phyloP scores from a whole-genome alignment of 23 red algal species.

The Gracilariopsis chorda region DNA sequence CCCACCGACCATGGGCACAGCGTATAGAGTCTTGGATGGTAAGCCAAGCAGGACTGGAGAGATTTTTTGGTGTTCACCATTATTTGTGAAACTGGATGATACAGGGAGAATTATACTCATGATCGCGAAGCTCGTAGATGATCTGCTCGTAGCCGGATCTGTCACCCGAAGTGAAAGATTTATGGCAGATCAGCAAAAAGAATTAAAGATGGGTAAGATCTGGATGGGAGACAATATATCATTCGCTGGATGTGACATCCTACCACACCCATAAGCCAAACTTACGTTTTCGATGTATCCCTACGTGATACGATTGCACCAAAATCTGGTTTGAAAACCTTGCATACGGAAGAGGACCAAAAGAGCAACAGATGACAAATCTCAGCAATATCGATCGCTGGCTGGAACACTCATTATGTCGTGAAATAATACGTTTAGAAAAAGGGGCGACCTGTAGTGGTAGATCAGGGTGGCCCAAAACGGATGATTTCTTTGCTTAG shows the following conservation, averaged over 20 bases:
- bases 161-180: not conserved
- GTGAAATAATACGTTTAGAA: too few species aligned
- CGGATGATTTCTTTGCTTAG: too few species aligned
- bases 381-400: not conserved
- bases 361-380: not conserved
- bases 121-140: slow-evolving; percentile 2
- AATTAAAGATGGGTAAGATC: not conserved
- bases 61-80: not conserved
- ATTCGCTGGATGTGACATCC: not conserved
- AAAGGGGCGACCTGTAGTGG: too few species aligned
- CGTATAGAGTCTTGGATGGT: slow-evolving; percentile 15
- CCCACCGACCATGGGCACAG: too few species aligned
- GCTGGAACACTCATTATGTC: slow-evolving; percentile 19
- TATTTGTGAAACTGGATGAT: not conserved
- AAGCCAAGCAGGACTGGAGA: not conserved
- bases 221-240: not conserved
- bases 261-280: not conserved
- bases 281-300: too few species aligned
- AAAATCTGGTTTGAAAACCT: not conserved
- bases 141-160: slow-evolving; percentile 6
- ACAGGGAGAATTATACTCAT: not conserved
- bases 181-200: not conserved
- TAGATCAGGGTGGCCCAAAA: too few species aligned
- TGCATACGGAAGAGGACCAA: not conserved
- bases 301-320: not conserved